Evolutionary conservation across 805 yeast genomes (phyloP).

Genomic region (Suhomyces sp.): DNA sequence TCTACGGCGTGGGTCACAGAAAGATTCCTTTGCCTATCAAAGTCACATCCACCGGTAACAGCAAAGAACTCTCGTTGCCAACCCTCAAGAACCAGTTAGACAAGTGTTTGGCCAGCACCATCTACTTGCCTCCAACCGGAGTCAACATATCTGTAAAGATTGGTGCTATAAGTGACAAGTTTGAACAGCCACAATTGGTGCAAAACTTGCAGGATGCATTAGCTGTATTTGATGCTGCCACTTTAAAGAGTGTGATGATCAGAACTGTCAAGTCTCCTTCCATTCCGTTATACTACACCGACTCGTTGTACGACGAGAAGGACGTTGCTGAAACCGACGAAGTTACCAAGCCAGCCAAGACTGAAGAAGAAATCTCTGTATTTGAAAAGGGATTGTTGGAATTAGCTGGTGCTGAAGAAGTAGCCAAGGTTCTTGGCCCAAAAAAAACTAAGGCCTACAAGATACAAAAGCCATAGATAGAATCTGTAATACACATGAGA

Average conservation of each 20-base stretch:
- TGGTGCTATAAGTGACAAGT: slow-evolving; percentile 47
- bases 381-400: slow-evolving; percentile 82
- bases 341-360: slow-evolving; percentile 23
- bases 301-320: slow-evolving; percentile 48
- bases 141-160: slow-evolving; percentile 61
- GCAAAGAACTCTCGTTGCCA: slow-evolving; percentile 43
- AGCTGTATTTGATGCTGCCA: slow-evolving; percentile 40
- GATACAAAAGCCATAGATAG: slow-evolving; percentile 14
- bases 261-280: slow-evolving; percentile 76
- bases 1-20: slow-evolving; percentile 47
- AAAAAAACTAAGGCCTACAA: slow-evolving; percentile 25
- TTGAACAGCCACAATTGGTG: slow-evolving; percentile 48
- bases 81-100: slow-evolving; percentile 58
- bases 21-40: slow-evolving; percentile 70
- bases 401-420: slow-evolving; percentile 73
- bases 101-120: slow-evolving; percentile 56
- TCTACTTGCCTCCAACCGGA: slow-evolving; percentile 70
- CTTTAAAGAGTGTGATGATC: slow-evolving; percentile 56
- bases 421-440: slow-evolving; percentile 58
- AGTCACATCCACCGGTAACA: slow-evolving; percentile 29
- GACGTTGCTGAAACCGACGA: slow-evolving; percentile 41
- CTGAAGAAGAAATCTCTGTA: slow-evolving; percentile 44
- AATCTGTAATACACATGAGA: background rate
- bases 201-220: slow-evolving; percentile 61
- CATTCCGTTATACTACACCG: slow-evolving; percentile 75